Base-by-base conservation (phyloP, 2,329 filamentous ascomycete species). In the Alternaria tenuissima region DNA sequence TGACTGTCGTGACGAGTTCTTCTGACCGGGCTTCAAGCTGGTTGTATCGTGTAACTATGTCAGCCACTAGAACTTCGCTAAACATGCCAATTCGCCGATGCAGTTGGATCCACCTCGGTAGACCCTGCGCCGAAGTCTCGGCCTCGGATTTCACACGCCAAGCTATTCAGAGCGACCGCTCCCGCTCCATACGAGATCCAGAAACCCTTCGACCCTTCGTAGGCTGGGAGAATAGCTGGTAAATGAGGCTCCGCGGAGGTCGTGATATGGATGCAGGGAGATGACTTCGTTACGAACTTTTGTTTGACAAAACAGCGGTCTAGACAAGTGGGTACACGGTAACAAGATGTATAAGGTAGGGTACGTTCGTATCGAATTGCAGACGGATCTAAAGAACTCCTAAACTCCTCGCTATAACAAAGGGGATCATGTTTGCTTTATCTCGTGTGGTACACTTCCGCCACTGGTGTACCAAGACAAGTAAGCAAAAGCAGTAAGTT, bases 51-150 rank as follows among this genome's bases (percentile, higher is more conserved):
- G 30, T 36, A 30, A 36, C 2, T 4, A 48, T 36, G 46, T 22
- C 14, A 49, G 46, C 30, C 14, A 24, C 30, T 22, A 26, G n/a
- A 18, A 5, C 30, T 22, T 34, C 9, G 30, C 46, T 16, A 38
- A 36, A 1, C 32, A 36, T 26, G 32, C 20, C 20, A 22, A 36
- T 49, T 26, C 20, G 46, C 46, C 30, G 16, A 36, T n/a, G 7
- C 20, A 49, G 30, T 36, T 38, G 46, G 20, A 38, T 49, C 46
- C 46, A 49, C 46, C 46, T 49, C 46, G 46, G 46, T 38, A 36
- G 14, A 14, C 32, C 30, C 14, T 38, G 8, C 32, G 20, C 46
- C 32, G 32, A 49, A 6, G 12, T 26, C 46, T 36, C 46, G 30
- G 46, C 20, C 46, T 49, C 16, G 20, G 12, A 16, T 4, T 16